These are phyloP conservation scores for Gossypium sturtianum DNA, from an alignment of 345 rosid species.

Conservation along the genomic window DNA sequence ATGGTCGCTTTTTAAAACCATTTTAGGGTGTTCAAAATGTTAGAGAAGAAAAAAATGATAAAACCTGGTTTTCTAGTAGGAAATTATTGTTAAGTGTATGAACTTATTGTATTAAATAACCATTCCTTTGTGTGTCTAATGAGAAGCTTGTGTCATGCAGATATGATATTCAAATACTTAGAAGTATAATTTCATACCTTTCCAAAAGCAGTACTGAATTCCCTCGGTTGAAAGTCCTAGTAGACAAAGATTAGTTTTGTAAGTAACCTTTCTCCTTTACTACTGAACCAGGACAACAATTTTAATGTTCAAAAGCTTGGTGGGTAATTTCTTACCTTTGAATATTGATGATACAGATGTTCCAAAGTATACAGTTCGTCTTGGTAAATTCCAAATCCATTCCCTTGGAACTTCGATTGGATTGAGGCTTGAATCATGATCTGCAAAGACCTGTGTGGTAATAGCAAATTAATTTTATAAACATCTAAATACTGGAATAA, in stretches of 20 bases:
- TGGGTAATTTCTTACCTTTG: constrained; percentile 44
- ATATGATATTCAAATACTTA: constrained; percentile 10
- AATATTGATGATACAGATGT: constrained; percentile 84
- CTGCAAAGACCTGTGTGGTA: constrained; percentile 73
- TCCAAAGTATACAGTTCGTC: constrained; percentile 81
- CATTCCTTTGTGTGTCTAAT: neutral
- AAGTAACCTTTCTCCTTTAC: constrained; percentile 15
- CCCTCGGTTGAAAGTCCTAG: constrained; percentile 75
- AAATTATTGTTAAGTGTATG: neutral
- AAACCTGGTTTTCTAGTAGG: neutral
- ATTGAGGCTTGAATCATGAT: constrained; percentile 66
- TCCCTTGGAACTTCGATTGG: constrained; percentile 76
- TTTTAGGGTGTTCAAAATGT: neutral
- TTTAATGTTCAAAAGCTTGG: neutral
- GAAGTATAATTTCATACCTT: constrained; percentile 43
- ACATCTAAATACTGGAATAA: neutral
- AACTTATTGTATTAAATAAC: neutral
- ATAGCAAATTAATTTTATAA: constrained; percentile 13
- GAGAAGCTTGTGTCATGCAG: constrained; percentile 1
- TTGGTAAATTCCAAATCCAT: constrained; percentile 72
- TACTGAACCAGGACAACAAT: constrained; percentile 1
- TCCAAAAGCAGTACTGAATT: constrained; percentile 83
- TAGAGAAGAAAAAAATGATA: neutral
- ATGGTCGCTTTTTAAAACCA: neutral
- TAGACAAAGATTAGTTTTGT: constrained; percentile 20